A percentile compares a stretch with the other conserved stretches of the same genome.
phyloP scores from a whole-genome alignment of 148 eudicot species.

The Camellia sinensis region DNA sequence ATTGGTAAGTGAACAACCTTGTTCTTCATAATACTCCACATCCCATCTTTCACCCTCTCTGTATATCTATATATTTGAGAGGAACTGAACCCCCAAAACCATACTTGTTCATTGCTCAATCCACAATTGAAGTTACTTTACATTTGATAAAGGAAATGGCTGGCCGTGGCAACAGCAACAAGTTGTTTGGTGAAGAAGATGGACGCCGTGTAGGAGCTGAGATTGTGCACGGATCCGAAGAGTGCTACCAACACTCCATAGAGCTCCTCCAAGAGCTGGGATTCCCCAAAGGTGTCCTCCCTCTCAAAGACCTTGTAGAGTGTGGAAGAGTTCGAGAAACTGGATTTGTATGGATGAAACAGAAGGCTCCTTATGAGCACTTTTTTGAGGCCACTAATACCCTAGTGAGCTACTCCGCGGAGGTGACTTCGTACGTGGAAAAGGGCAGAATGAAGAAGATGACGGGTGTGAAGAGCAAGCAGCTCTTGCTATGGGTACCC shows the following conservation, averaged over 20 bases:
- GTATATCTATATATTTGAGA: background rate
- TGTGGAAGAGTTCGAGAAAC: slow-evolving; percentile 73
- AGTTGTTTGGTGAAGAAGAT: slow-evolving; percentile 4
- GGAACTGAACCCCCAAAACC: background rate
- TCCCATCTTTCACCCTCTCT: background rate
- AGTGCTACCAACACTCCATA: slow-evolving; percentile 49
- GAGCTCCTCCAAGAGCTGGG: slow-evolving; percentile 62
- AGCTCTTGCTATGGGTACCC: no score
- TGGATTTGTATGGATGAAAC: slow-evolving; percentile 91
- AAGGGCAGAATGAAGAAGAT: slow-evolving; percentile 70
- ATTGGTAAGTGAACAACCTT: no score
- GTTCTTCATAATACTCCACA: background rate
- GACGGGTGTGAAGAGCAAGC: slow-evolving; percentile 72
- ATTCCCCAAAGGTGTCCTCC: slow-evolving; percentile 70
- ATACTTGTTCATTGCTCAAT: background rate
- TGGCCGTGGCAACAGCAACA: no score
- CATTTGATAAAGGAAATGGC: slow-evolving; percentile 22
- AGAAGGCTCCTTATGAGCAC: slow-evolving; percentile 65
- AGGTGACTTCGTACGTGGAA: slow-evolving; percentile 70
- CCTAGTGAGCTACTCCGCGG: no score
- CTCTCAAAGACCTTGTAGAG: slow-evolving; percentile 67
- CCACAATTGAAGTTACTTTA: background rate
- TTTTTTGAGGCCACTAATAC: no score
- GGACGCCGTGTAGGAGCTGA: slow-evolving; percentile 64
- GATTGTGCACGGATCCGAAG: slow-evolving; percentile 62